A percentile compares a stretch with the other conserved stretches of the same genome.
phyloP scores from a whole-genome alignment of 331 rosid genomes.

The Malus hybrid region DNA sequence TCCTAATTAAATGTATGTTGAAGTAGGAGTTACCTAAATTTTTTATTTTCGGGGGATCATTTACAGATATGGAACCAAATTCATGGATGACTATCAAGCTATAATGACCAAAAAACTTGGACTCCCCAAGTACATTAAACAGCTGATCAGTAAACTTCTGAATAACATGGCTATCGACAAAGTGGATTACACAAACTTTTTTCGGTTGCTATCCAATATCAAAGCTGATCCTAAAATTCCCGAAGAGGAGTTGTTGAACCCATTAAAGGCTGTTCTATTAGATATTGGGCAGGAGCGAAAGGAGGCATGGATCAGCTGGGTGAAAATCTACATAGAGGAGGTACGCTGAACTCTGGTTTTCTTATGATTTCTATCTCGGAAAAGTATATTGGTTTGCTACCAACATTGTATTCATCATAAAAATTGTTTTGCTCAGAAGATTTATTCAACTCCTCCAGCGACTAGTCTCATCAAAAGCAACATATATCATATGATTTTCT shows the following conservation, averaged over 20 bases:
- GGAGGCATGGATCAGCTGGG: conserved; percentile 93
- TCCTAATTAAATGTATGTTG: background rate
- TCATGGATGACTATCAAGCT: conserved; percentile 92
- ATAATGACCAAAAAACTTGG: conserved; percentile 95
- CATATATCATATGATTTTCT: background rate
- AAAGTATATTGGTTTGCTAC: background rate
- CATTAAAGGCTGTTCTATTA: conserved; percentile 75
- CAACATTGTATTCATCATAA: background rate
- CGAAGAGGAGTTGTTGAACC: conserved; percentile 72
- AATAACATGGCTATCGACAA: conserved; percentile 94
- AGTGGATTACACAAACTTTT: conserved; percentile 94
- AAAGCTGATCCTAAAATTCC: conserved; percentile 77
- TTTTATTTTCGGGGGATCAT: conserved; percentile 14
- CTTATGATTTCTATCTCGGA: background rate
- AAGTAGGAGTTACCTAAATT: background rate
- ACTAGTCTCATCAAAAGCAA: background rate
- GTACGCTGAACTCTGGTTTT: conserved; percentile 25
- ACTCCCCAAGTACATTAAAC: conserved; percentile 82
- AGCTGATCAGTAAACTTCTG: conserved; percentile 78
- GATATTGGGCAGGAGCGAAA: conserved; percentile 93
- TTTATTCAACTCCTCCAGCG: background rate
- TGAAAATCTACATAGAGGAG: conserved; percentile 73
- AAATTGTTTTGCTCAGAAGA: background rate
- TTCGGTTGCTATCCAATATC: conserved; percentile 67
- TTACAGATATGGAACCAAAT: conserved; percentile 14